Percentiles rank a stretch among this genome's conserved stretches.
phyloP scores from a whole-genome alignment of 1,284 basidiomycete species.

The Megacollybia platyphylla region DNA sequence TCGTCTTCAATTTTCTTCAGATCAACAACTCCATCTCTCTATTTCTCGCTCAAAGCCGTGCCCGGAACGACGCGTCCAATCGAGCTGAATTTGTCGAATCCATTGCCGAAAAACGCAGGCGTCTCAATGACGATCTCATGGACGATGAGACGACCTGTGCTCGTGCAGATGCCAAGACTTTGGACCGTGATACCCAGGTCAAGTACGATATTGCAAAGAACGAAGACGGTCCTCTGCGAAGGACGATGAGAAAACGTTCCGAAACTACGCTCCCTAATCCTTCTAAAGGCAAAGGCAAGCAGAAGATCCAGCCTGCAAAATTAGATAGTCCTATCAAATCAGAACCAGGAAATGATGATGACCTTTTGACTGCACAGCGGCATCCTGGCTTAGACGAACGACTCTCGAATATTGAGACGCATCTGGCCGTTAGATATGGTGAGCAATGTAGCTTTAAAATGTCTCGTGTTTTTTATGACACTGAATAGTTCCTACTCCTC shows the following conservation, averaged over 20 bases:
- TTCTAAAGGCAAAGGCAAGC: constrained; percentile 5
- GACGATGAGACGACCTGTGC: constrained; percentile 41
- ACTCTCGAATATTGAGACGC: constrained; percentile 49
- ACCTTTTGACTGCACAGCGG: constrained; percentile 20
- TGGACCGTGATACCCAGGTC: constrained; percentile 66
- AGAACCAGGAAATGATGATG: constrained; percentile 15
- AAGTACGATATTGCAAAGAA: constrained; percentile 76
- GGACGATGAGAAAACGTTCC: constrained; percentile 27
- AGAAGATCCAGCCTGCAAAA: constrained; percentile 10
- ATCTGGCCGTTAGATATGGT: constrained; percentile 66
- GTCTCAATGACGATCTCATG: constrained; percentile 15
- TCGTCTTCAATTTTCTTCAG: constrained; percentile 19
- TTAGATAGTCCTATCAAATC: constrained; percentile 12
- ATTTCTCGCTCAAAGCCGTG: constrained; percentile 55
- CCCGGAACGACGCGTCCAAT: constrained; percentile 62
- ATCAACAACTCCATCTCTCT: constrained; percentile 55
- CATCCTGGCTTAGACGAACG: constrained; percentile 54
- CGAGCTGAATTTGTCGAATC: constrained; percentile 57
- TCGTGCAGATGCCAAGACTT: constrained; percentile 52
- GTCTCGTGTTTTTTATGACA: neutral
- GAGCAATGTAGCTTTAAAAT: constrained; percentile 8
- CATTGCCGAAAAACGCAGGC: constrained; percentile 37
- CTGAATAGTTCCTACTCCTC: constrained; percentile 47
- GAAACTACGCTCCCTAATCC: neutral
- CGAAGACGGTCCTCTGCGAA: constrained; percentile 57